Evolutionary conservation across 371 early-diverging fungal species (phyloP), one percentile per base, ranked within the genome.

Genomic region (Mortierella sp.): DNA sequence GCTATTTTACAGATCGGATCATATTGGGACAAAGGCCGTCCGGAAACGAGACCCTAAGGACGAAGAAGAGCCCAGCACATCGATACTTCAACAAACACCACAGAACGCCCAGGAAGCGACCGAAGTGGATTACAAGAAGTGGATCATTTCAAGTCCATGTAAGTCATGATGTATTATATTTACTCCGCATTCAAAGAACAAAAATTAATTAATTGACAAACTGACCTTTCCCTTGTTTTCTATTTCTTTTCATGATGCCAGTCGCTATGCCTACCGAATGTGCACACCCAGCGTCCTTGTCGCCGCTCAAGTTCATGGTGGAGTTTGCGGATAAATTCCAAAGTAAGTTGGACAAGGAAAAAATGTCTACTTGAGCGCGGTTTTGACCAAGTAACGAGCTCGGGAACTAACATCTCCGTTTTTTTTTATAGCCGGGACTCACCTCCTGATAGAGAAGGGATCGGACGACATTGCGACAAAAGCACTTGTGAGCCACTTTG

Each of bases 251-350:
- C 13, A 13, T 16, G 11, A 16, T 40, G 6, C 39, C 73, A 70
- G 75, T 55, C 29, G 63, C 64, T 0, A 31, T 82, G 13, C 83
- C 83, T 16, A 72, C 78, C 11, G 48, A 63, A 44, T 75, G 83
- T 48, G 69, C 72, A 0, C 83, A 82, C 29, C 45, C 71, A 41
- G 75, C 72, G 9, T 58, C 78, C 16, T 64, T 82, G 65, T 77
- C 73, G 0, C 78, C 83, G 10, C 34, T 61, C 37, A 61, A 31
- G 9, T 61, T 61, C 22, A 16, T 34, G 37, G 31, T 29, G 9
- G 7, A 26, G 16, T 55, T 55, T 55, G 14, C 24, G 16, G 14
- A 26, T 16, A 55, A 14, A 29, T 14, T 13, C 11, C 55, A n/a
- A n/a, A n/a, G 55, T 55, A 31, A 31, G 31, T 31, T 24, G 13